Evolutionary conservation across 176 grass and related monocot genomes (phyloP), one percentile per base, ranked within the genome.

Genomic region (Aegilops umbellulata): DNA sequence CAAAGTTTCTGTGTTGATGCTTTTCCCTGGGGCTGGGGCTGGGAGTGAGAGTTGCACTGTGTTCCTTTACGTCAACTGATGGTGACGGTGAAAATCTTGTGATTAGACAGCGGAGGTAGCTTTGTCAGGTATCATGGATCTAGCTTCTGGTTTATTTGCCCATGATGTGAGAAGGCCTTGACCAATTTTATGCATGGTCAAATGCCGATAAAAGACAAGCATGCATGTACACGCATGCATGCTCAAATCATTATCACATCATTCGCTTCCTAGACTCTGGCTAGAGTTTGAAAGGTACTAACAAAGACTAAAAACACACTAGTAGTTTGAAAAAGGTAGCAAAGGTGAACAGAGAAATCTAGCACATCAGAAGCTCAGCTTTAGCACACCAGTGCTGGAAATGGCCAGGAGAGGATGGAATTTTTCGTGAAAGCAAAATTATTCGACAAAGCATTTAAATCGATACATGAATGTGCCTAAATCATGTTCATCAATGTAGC

Each of bases 401-500:
- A 47, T 68, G 19, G 12, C 74, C 41, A 61, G 13, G 80, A 81
- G 38, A 41, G 66, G 80, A 60, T 74, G 69, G 34, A 61, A 22
- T 30, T 42, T 73, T 4, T 44, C 55, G 38, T 74, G 35, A 22
- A 46, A 49, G 23, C 11, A 78, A 86, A 77, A 65, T 19, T 11
- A 4, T 22, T 80, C n/a, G 85, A 88, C 89, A 91, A 47, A 16
- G 69, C 86, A 91, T 91, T 85, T 5, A 91, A 78, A 82, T 81
- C 82, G 82, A 85, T 70, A 70, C 82, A 88, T 81, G 53, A 72
- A 91, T 84, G 81, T 91, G 81, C 85, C 77, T 64, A 88, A 88
- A 81, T 69, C 85, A 91, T 88, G 89, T 85, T 85, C 85, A 85
- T 85, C 69, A 81, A 81, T 88, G 82, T 85, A 85, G 67, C 89